These are phyloP conservation scores for Euphorbia schlechtendalii DNA, from an alignment of 441 rosid species.

Conservation along the genomic window DNA sequence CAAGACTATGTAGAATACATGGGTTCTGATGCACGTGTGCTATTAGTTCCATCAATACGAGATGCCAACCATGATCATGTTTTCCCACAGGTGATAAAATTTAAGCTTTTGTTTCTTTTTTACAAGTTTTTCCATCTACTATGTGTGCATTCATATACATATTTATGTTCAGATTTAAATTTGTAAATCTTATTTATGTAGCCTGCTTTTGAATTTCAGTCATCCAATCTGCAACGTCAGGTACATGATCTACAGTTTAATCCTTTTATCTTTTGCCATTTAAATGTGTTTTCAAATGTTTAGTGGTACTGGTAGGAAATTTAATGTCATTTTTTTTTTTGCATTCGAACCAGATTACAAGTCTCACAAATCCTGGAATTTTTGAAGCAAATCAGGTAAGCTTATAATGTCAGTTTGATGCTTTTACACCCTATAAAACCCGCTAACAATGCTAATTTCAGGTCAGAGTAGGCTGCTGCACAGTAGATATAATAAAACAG, in stretches of 20 bases:
- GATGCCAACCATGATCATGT: constrained; percentile 93
- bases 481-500: constrained; percentile 83
- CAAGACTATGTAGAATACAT: constrained; percentile 72
- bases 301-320: background rate
- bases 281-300: background rate
- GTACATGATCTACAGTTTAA: constrained; percentile 30
- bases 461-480: constrained; percentile 90
- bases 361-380: constrained; percentile 75
- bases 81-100: constrained; percentile 79
- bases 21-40: constrained; percentile 59
- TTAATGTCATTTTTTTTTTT: background rate
- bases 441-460: constrained; percentile 31
- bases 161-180: constrained; percentile 3
- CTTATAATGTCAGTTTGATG: background rate
- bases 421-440: background rate
- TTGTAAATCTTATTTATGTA: constrained; percentile 30
- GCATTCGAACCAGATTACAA: constrained; percentile 44
- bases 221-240: constrained; percentile 49
- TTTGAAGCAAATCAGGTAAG: constrained; percentile 80
- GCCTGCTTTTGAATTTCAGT: constrained; percentile 69
- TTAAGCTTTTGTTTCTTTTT: background rate
- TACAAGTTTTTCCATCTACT: background rate
- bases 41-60: constrained; percentile 76
- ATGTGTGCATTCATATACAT: background rate
- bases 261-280: background rate